Evolutionary conservation across 1,284 basidiomycete species (phyloP), one percentile per base, ranked within the genome.

Genomic region (Melampsora larici-populina): DNA sequence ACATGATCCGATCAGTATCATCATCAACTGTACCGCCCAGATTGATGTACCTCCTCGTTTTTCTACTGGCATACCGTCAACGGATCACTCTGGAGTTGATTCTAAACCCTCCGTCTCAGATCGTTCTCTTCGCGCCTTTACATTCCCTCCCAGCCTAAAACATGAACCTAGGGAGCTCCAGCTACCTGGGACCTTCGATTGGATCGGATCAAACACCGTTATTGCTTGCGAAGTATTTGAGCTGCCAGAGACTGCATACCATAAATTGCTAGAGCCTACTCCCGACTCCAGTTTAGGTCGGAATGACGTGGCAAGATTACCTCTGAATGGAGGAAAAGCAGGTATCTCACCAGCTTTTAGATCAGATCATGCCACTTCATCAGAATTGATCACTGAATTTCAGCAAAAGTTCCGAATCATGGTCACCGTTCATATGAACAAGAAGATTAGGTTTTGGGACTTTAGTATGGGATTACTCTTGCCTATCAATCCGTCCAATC

Each of bases 1-100:
- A 13, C 89, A 87, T 82, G 92, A 95, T 82, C 90, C 93, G 0
- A 85, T 87, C 63, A 87, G 89, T 1, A 89, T 96, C 58, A 81
- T 88, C 78, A 83, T 87, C 75, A 84, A 83, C 13, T 77, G 81
- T 21, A 82, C 81, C 40, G 76, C 24, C 24, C 3, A 67, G 7
- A 6, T n/a, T n/a, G 17, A 46, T 67, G 1, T 36, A 36, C 29
- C 29, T 21, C 26, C 18, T 58, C 55, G 21, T 58, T 58, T 58
- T 13, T 70, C 58, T 21, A 48, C 15, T 13, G 40, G 26, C 31
- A 26, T 69, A 29, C 15, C 67, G 24, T 29, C 58, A 26, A 26
- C 21, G 31, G 13, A 65, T 29, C n/a, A 15, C 3, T 31, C 62
- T 36, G 36, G 29, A 17, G n/a, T 58, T 4, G 58, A 69, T 49